Base-by-base conservation (phyloP, 257 asterid species). In the Prunella vulgaris region DNA sequence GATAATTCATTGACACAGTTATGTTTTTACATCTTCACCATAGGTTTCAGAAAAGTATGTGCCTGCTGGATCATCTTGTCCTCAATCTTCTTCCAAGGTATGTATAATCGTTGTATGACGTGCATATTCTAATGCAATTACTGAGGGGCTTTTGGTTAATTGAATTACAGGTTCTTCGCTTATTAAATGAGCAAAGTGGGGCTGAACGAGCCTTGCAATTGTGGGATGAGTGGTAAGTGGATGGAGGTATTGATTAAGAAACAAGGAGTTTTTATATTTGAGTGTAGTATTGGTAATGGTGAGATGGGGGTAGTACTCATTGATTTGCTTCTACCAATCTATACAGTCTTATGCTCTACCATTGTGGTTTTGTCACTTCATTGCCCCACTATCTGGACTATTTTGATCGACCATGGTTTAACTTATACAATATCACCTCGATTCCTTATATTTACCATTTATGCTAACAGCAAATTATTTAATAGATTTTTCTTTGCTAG, bases 161-260 rank as follows among this genome's bases (percentile, higher is more conserved):
- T 79, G 61, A 72, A 72, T 74, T 54, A 53, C 83, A 93, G 99
- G 86, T 79, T 66, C 66, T 90, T 78, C 96, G 88, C 72, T 84
- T 93, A 75, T 78, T 93, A 76, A 87, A 90, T 74, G 99, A 93
- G 78, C 88, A 86, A 78, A 86, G 83, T 72, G 96, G 97, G 80
- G 88, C 83, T 64, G 97, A 93, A 81, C 82, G 84, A 72, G 77
- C 76, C 57, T 87, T 83, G 80, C 91, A 84, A 10, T 75, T 93
- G 83, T 80, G 89, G 93, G 97, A 90, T 75, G 94, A 87, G 74
- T 93, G 99, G 99, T 93, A 73, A 68, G 83, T 80, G 68, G 71
- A 52, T 71, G 27, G 52, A 68, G 30, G 22, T 7, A 44, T 56
- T 74, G 10, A 28, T 69, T 28, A 27, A 27, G 68, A 40, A 32